These are phyloP conservation scores for Tephrocybe sp. DNA, from an alignment of 768 basidiomycete genomes.

Conservation along the genomic window DNA sequence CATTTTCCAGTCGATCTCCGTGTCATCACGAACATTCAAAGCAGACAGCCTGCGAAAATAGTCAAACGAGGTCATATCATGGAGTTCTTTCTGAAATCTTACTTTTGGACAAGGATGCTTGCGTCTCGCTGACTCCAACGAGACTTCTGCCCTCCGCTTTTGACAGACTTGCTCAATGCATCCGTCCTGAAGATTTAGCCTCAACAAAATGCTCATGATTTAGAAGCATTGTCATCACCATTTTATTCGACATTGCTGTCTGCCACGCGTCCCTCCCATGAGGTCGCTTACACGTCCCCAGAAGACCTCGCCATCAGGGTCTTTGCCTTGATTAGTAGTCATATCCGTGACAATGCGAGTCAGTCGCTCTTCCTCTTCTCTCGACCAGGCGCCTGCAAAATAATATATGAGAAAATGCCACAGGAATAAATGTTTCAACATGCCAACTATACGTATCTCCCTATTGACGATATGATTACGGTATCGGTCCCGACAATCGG, in stretches of 20 bases:
- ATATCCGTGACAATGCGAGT: conserved; percentile 74
- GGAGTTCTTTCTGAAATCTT: conserved; percentile 18
- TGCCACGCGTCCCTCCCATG: conserved; percentile 73
- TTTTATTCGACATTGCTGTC: conserved; percentile 87
- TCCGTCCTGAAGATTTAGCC: conserved; percentile 56
- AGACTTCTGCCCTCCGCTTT: conserved; percentile 66
- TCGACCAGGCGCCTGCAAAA: conserved; percentile 63
- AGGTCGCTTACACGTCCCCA: conserved; percentile 75
- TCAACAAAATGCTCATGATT: neutral
- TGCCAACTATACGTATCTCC: conserved; percentile 59
- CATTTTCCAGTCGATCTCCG: conserved; percentile 83
- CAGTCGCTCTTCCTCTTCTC: conserved; percentile 74
- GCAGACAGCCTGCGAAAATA: conserved; percentile 57
- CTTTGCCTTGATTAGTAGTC: conserved; percentile 69
- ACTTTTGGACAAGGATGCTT: conserved; percentile 83
- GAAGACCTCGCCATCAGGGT: conserved; percentile 76
- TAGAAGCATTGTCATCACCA: conserved; percentile 43
- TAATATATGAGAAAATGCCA: neutral
- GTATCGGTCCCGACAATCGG: conserved; percentile 84
- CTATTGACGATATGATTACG: conserved; percentile 77
- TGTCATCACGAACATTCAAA: conserved; percentile 72
- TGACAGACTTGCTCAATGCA: conserved; percentile 65
- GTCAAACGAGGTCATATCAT: conserved; percentile 4
- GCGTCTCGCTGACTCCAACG: conserved; percentile 78
- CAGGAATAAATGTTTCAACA: conserved; percentile 10